Base-by-base conservation (phyloP, 2,329 filamentous ascomycete species). In the Blastomyces parvus region DNA sequence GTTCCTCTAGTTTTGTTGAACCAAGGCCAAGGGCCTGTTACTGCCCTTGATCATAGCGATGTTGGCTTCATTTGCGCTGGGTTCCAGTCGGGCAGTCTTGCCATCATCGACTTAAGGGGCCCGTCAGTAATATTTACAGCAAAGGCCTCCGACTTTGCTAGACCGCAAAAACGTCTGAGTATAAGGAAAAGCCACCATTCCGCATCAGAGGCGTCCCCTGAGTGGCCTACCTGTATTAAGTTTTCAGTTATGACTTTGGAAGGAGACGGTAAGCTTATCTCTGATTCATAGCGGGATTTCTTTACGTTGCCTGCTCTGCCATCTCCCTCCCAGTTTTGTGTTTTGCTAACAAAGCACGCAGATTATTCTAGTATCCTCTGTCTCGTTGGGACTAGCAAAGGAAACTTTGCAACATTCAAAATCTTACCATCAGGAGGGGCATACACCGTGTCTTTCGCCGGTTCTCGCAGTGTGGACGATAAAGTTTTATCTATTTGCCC, bases 191-290 rank as follows among this genome's bases (percentile, higher is more conserved):
- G 81, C 63, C 83, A 80, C 36, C 78, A 74, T 60, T 75, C 79
- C 30, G 74, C 81, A 7, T 74, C 81, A 5, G 74, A 79, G 4
- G 72, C 78, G 1, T 80, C 81, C 61, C 72, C 79, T 58, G 92
- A 97, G 70, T 95, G 87, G 84, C 86, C 90, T 0, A 91, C 90
- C 0, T 82, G 80, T 38, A 86, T 97, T 36, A 90, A 97, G 71
- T 99, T 97, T 77, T 91, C 90, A 61, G 90, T 96, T 57, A 88
- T 99, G 86, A 95, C 89, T 2, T 78, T 97, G 3, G 94, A 97
- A 53, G 89, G 88, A n/a, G 93, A 97, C 71, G 86, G 80, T 82
- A 75, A 68, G 73, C 27, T 57, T 55, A 11, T 40, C 17, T 27
- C 38, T 61, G 17, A 27, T 59, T 14, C 38, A 19, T 14, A 52